These are phyloP conservation scores for Tuber microsphaerosporum DNA, from an alignment of 495 filamentous ascomycete genomes.

Conservation along the genomic window DNA sequence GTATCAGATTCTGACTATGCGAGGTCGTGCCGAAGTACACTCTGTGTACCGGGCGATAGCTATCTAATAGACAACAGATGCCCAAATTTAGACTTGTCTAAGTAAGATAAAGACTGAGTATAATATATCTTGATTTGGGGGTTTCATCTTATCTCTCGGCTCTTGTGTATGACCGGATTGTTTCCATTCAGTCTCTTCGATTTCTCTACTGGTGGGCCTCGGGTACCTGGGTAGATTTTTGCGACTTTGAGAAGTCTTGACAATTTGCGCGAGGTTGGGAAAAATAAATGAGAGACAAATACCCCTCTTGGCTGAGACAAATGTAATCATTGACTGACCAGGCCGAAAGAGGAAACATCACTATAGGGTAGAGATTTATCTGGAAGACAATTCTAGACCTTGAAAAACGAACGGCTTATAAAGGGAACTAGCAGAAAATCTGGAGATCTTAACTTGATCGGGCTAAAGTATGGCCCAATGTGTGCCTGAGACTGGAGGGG, in stretches of 20 bases:
- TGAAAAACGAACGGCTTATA: not conserved
- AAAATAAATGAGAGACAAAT: not conserved
- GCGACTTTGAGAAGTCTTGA: not conserved
- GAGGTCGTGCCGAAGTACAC: not conserved
- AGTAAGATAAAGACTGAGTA: not conserved
- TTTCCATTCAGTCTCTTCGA: not conserved
- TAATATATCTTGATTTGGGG: not conserved
- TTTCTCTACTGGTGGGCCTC: not conserved
- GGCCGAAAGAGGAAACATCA: not conserved
- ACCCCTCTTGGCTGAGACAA: not conserved
- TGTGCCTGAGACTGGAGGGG: not conserved
- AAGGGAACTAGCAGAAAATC: not conserved
- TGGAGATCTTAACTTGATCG: not conserved
- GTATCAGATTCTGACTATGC: not conserved
- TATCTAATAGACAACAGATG: not conserved
- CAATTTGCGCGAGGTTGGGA: not conserved
- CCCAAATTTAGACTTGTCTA: not conserved
- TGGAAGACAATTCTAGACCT: not conserved
- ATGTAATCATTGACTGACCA: not conserved
- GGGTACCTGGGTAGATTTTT: not conserved
- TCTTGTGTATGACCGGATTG: not conserved
- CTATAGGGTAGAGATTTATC: not conserved
- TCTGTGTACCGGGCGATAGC: not conserved
- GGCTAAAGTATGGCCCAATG: not conserved
- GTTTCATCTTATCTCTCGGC: not conserved